Evolutionary conservation across 768 basidiomycete species (phyloP).

Genomic region (Leccinum incarnatum): DNA sequence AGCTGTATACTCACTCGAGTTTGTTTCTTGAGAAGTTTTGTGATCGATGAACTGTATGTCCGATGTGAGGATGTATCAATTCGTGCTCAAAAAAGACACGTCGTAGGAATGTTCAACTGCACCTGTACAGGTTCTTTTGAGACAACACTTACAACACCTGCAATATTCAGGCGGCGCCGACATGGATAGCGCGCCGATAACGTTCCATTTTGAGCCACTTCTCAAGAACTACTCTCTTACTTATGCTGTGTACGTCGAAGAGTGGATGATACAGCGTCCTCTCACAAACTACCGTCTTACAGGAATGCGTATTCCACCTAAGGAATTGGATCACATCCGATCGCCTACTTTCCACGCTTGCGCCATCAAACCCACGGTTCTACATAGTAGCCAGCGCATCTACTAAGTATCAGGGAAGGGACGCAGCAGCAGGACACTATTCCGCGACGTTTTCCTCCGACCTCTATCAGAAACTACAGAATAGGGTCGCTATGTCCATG

Average conservation of each 20-base stretch:
- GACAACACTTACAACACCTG: too few species aligned
- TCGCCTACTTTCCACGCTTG: not conserved
- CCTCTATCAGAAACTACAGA: not conserved
- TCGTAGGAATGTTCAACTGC: not conserved
- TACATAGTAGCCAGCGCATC: not conserved
- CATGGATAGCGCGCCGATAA: too few species aligned
- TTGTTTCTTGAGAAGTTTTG: not conserved
- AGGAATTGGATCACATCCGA: not conserved
- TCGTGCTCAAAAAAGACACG: not conserved
- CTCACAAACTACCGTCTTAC: not conserved
- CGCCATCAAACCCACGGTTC: not conserved
- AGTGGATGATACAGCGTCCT: not conserved
- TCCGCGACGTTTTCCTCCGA: not conserved
- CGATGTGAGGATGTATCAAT: not conserved
- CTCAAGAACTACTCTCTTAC: too few species aligned
- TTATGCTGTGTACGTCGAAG: not conserved
- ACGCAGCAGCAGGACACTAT: not conserved
- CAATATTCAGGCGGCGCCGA: not conserved
- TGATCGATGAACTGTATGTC: not conserved
- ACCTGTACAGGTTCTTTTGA: too few species aligned
- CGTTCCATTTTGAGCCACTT: too few species aligned
- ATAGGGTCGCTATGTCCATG: not conserved
- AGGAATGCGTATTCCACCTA: too few species aligned
- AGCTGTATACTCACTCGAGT: not conserved
- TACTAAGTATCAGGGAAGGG: not conserved